These are phyloP conservation scores for Hypomontagnella submonticulosa DNA, from an alignment of 495 filamentous ascomycete genomes.

Conservation along the genomic window DNA sequence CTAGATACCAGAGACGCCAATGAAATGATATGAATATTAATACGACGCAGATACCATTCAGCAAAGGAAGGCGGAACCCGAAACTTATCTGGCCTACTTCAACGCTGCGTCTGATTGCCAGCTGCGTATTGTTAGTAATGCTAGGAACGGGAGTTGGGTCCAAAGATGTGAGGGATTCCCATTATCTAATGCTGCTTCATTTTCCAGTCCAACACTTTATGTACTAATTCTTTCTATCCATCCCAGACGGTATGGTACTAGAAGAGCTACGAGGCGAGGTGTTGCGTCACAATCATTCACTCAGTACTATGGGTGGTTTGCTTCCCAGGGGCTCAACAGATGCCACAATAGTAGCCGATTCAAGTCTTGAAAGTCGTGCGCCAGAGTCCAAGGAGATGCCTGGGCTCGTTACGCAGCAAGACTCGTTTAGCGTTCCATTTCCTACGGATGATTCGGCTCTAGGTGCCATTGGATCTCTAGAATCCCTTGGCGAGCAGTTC, in stretches of 20 bases:
- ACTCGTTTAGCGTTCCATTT: neutral
- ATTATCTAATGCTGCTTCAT: no score
- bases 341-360: neutral
- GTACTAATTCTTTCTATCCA: no score
- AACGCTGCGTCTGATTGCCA: constrained; percentile 46
- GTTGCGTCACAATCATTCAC: constrained; percentile 25
- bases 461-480: constrained; percentile 1
- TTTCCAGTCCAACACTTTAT: no score
- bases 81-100: constrained; percentile 38
- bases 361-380: neutral
- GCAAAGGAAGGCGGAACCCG: constrained; percentile 38
- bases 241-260: constrained; percentile 45
- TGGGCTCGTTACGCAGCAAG: neutral
- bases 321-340: neutral
- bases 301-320: no score
- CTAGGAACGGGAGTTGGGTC: constrained; percentile 43
- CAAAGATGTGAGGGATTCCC: constrained; percentile 45
- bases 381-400: neutral
- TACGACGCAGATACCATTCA: constrained; percentile 57
- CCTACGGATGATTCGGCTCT: constrained; percentile 6
- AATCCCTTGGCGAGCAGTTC: constrained; percentile 9
- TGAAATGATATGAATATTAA: neutral
- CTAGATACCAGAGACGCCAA: neutral
- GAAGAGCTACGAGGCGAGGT: constrained; percentile 59
- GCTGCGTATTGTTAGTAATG: constrained; percentile 41